A percentile compares a stretch with the other conserved stretches of the same genome.
Evolutionary conservation across 2,329 filamentous ascomycete species (phyloP).

Genomic region (Xylariaceae sp.): DNA sequence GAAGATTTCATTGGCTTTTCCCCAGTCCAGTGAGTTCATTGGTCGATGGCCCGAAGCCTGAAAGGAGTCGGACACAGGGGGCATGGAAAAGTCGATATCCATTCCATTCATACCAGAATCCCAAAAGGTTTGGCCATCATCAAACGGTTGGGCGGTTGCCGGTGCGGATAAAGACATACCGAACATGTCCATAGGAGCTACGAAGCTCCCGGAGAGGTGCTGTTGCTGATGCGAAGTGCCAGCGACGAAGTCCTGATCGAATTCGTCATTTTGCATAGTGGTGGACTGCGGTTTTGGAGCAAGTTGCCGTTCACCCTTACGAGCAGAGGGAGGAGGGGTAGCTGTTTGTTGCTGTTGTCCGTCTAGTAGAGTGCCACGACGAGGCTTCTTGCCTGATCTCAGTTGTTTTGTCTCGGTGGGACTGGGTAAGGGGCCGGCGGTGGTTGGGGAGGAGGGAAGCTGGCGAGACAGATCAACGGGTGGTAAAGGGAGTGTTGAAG

Average conservation of each 20-base stretch:
- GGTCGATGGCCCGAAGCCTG: constrained; percentile 41
- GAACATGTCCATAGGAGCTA: constrained; percentile 52
- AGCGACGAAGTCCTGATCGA: constrained; percentile 49
- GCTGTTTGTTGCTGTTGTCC: constrained; percentile 47
- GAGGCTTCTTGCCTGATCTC: constrained; percentile 42
- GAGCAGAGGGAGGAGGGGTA: constrained; percentile 57
- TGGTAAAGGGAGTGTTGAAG: constrained; percentile 50
- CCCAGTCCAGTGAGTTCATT: constrained; percentile 55
- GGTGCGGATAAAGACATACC: constrained; percentile 58
- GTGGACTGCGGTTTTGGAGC: constrained; percentile 42
- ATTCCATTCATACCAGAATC: constrained; percentile 54
- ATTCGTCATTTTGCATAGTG: constrained; percentile 57
- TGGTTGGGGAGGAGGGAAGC: constrained; percentile 54
- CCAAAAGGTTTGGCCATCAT: constrained; percentile 50
- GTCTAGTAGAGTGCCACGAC: constrained; percentile 40
- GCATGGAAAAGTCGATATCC: constrained; percentile 55
- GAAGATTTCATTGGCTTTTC: constrained; percentile 51
- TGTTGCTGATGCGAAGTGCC: constrained; percentile 46
- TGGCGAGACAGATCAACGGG: constrained; percentile 57
- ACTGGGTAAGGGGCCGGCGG: constrained; percentile 33
- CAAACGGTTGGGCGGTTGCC: constrained; percentile 43
- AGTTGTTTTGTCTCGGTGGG: constrained; percentile 30
- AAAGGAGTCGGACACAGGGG: constrained; percentile 44
- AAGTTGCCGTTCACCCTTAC: constrained; percentile 53
- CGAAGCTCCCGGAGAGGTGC: constrained; percentile 42